These are phyloP conservation scores for Austropuccinia psidii DNA, from an alignment of 1,284 basidiomycete species.

Conservation along the genomic window DNA sequence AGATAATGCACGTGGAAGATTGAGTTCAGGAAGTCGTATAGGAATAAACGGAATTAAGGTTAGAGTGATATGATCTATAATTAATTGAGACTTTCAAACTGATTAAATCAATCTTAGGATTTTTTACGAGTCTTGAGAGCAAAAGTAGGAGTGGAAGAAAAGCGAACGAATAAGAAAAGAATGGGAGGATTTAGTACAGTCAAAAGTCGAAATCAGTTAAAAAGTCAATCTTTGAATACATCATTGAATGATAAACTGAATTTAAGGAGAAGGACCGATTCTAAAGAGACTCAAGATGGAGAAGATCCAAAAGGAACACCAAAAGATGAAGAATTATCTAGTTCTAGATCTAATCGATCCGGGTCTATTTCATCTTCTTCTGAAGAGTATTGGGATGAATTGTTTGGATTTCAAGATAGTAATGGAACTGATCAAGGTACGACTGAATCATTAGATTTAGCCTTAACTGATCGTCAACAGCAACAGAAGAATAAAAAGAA, in stretches of 20 bases:
- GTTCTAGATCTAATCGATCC: too few species aligned
- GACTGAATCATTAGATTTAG: constrained; percentile 4
- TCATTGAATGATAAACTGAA: background rate
- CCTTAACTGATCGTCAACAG: background rate
- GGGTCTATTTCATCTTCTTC: background rate
- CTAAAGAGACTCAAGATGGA: background rate
- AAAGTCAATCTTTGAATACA: too few species aligned
- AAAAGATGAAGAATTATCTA: too few species aligned
- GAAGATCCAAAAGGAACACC: background rate
- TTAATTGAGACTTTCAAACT: too few species aligned
- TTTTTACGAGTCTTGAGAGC: constrained; percentile 31
- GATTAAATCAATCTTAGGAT: constrained; percentile 23
- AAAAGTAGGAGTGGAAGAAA: constrained; percentile 16
- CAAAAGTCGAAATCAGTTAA: too few species aligned
- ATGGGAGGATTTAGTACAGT: background rate
- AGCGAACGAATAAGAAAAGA: background rate
- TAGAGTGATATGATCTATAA: background rate
- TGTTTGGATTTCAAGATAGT: constrained; percentile 8
- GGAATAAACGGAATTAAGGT: constrained; percentile 29
- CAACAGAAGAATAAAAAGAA: too few species aligned
- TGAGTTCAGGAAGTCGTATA: constrained; percentile 8
- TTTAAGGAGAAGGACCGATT: background rate
- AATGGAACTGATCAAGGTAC: background rate
- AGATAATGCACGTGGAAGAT: background rate
- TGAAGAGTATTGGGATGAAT: constrained; percentile 34